Conservation (phyloP, 2,329 filamentous ascomycete species). For the Exophiala sp. region DNA sequence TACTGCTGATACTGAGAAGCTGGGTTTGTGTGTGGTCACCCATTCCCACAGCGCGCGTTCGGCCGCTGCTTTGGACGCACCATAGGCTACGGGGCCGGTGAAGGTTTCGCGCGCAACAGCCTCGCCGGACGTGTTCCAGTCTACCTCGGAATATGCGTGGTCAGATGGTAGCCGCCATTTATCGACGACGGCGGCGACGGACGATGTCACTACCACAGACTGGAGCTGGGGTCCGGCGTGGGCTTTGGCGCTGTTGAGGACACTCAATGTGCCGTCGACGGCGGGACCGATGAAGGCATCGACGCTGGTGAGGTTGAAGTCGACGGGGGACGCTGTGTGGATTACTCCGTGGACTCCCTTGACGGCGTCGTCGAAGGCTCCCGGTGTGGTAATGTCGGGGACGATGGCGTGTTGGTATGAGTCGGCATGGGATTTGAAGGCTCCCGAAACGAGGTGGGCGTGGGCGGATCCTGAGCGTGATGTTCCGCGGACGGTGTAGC, state of each 20-base stretch:
- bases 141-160: conserved; percentile 32
- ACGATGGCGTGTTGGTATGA: conserved; percentile 34
- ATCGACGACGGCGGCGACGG: conserved; percentile 27
- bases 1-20: conserved; percentile 22
- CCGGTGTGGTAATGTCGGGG: conserved; percentile 34
- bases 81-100: conserved; percentile 24
- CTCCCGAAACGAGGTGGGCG: conserved; percentile 24
- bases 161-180: conserved; percentile 20
- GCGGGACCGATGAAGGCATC: conserved; percentile 27
- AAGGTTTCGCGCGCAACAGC: conserved; percentile 27
- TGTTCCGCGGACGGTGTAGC: conserved; percentile 40
- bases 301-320: conserved; percentile 23
- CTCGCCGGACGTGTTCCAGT: conserved; percentile 40
- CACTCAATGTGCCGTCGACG: conserved; percentile 24
- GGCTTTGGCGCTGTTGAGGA: conserved; percentile 22
- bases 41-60: conserved; percentile 27
- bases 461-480: conserved; percentile 32
- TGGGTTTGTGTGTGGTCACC: conserved; percentile 7
- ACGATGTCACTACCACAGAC: conserved; percentile 27
- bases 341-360: conserved; percentile 30
- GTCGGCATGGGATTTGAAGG: conserved; percentile 33
- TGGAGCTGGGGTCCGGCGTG: conserved; percentile 20
- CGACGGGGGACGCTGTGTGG: conserved; percentile 26
- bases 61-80: conserved; percentile 26
- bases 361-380: conserved; percentile 39